Percentiles rank a stretch among this genome's conserved stretches.
Conservation (phyloP, 129 eudicot species). For the Scalesia atractyloides region DNA sequence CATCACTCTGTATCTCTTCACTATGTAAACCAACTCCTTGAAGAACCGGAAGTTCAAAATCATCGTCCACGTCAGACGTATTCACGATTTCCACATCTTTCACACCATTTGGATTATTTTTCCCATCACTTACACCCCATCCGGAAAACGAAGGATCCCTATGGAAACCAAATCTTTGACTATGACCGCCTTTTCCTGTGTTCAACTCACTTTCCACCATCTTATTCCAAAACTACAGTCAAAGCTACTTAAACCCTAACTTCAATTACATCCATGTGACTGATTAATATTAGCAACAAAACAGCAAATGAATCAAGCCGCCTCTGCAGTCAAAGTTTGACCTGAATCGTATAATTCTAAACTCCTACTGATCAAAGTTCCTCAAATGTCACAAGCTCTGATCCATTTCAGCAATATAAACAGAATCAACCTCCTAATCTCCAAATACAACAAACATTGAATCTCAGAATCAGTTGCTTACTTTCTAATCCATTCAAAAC, state of each 20-base stretch:
- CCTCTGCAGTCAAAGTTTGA: slow-evolving; percentile 18
- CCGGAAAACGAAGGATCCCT: slow-evolving; percentile 69
- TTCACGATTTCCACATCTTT: slow-evolving; percentile 26
- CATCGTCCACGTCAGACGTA: slow-evolving; percentile 31
- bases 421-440: slow-evolving; percentile 10
- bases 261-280: background rate
- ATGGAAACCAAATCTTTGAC: slow-evolving; percentile 29
- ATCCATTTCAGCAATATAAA: slow-evolving; percentile 1
- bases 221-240: slow-evolving; percentile 18
- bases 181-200: slow-evolving; percentile 19
- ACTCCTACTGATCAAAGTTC: slow-evolving; percentile 31
- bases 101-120: slow-evolving; percentile 20
- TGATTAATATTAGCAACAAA: background rate
- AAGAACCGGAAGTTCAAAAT: slow-evolving; percentile 55
- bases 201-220: slow-evolving; percentile 40
- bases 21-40: slow-evolving; percentile 28
- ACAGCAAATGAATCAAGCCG: slow-evolving; percentile 8
- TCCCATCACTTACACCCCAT: slow-evolving; percentile 55
- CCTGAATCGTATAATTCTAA: slow-evolving; percentile 16
- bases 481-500: slow-evolving; percentile 3
- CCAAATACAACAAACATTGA: slow-evolving; percentile 10
- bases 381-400: slow-evolving; percentile 11
- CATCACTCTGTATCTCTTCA: slow-evolving; percentile 13
- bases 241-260: slow-evolving; percentile 34
- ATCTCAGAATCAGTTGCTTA: background rate